Base-by-base conservation (phyloP, 2,329 filamentous ascomycete genomes). In the Zelopaecilomyces penicillatus region DNA sequence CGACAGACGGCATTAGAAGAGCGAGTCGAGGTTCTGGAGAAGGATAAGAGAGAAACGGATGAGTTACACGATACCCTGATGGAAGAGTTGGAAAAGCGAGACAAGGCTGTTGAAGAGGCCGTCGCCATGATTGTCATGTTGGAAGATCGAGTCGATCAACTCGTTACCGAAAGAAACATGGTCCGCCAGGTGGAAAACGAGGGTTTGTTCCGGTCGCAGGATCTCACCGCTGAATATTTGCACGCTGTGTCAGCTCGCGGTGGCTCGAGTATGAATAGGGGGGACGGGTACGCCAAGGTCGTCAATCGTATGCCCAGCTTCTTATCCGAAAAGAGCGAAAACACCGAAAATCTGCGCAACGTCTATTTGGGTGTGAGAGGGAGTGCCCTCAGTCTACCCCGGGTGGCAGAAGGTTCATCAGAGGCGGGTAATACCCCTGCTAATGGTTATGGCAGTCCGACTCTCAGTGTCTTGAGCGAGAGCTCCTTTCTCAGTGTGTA, bases 81-180 rank as follows among this genome's bases (percentile, higher is more conserved):
- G 19, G 60, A 65, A 3, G 81, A 85, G 58, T 57, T 86, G 43
- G 78, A 84, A 50, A 80, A 80, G 62, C 71, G 82, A 12, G 83
- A 87, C 60, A 80, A 80, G 56, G 83, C 83, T 4, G 71, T 87
- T 2, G 78, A 82, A 49, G 82, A 87, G 55, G 83, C 83, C 4
- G 80, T 86, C 5, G 70, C 74, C 29, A 79, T 86, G 67, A 87
- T 87, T 50, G 75, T 83, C 41, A 68, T 69, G 27, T 65, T 86
- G 11, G 83, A 87, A 57, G 74, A 76, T 5, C 72, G 72, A 49
- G 61, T 82, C 1, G 74, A 79, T 30, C 68, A 72, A 45, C 61
- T 81, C 30, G 56, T 74, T 9, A 64, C 65, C 39, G 78, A 82
- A 52, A 68, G 74, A 30, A 67, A 73, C 46, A 74, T 76, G 61